Evolutionary conservation across 371 early-diverging fungal genomes (phyloP), one percentile per base, ranked within the genome.

Genomic region (Apophysomyces ossiformis): DNA sequence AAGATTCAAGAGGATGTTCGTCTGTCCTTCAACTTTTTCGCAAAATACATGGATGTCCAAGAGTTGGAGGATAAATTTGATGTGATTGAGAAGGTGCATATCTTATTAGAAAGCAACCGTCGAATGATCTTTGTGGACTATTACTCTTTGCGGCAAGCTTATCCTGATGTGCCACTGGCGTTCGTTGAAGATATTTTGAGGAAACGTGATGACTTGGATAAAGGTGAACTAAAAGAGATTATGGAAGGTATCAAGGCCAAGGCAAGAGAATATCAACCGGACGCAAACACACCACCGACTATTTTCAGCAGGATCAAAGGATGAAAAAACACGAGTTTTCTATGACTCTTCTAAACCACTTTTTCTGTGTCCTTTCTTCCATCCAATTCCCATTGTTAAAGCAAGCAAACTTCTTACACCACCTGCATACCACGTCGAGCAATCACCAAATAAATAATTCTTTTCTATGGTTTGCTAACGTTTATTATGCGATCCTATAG

Each of bases 131-230:
- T 88, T 68, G 75, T 94, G 58, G 92, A 93, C 66, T 94, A 90
- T 65, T 93, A 90, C 67, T 68, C 87, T 1, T 69, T 95, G 50
- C 85, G 88, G 72, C 91, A 92, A 58, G 83, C 88, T 9, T 96
- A 90, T 68, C 92, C 91, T 5, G 96, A 96, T 73, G 76, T 94
- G 16, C 94, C 95, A 4, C 57, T 94, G 1, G 79, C 85, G 3
- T 88, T 93, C 71, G 82, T 95, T 4, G 94, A 95, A 71, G 89
- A 90, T 65, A 75, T 95, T 37, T 68, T 96, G 37, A 70, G 74
- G 59, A 89, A 87, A 66, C 78, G 94, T 35, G 93, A 92, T 68
- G 95, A 95, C 74, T 64, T 95, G 69, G 93, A 93, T 57, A 85
- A 88, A 68, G 69, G 87, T 1, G 80, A 83, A 21, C 72, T 91